Evolutionary conservation across 139 green algal species (phyloP).

Genomic region (Picocystis salinarum): DNA sequence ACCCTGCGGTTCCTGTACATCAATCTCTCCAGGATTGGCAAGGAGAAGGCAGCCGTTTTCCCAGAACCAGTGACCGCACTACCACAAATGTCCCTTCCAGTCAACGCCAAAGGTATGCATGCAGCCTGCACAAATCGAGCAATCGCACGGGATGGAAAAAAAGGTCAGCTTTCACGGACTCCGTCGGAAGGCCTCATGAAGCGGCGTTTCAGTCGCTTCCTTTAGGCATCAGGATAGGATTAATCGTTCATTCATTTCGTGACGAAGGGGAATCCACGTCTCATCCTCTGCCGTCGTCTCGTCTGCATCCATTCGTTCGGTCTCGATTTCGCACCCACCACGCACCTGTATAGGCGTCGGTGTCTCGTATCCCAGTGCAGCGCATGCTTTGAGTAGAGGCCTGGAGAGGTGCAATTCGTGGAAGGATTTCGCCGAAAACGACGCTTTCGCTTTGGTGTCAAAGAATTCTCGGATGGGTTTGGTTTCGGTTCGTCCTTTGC

Average conservation of each 20-base stretch:
- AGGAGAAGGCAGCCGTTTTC: slow-evolving; percentile 90
- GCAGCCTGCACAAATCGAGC: slow-evolving; percentile 42
- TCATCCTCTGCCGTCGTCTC: background rate
- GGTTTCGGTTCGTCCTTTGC: too few relatives aligned
- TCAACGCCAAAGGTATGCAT: slow-evolving; percentile 75
- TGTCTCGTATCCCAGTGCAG: slow-evolving; percentile 62
- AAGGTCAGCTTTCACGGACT: background rate
- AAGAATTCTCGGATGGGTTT: too few relatives aligned
- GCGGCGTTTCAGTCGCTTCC: background rate
- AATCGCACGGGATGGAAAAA: background rate
- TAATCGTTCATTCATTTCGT: background rate
- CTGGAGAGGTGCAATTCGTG: slow-evolving; percentile 70
- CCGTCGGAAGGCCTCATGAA: background rate
- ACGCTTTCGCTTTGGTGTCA: too few relatives aligned
- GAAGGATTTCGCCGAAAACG: too few relatives aligned
- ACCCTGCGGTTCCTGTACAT: slow-evolving; percentile 54
- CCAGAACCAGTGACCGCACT: slow-evolving; percentile 85
- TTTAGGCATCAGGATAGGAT: background rate
- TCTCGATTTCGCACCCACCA: background rate
- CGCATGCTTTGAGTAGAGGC: slow-evolving; percentile 61
- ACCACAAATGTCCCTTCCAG: slow-evolving; percentile 83
- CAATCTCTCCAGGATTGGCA: slow-evolving; percentile 84
- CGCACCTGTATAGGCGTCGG: slow-evolving; percentile 86
- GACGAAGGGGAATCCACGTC: background rate
- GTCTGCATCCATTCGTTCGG: too few relatives aligned